Evolutionary conservation across 495 filamentous ascomycete genomes (phyloP).

Genomic region (Penicillium fimorum): DNA sequence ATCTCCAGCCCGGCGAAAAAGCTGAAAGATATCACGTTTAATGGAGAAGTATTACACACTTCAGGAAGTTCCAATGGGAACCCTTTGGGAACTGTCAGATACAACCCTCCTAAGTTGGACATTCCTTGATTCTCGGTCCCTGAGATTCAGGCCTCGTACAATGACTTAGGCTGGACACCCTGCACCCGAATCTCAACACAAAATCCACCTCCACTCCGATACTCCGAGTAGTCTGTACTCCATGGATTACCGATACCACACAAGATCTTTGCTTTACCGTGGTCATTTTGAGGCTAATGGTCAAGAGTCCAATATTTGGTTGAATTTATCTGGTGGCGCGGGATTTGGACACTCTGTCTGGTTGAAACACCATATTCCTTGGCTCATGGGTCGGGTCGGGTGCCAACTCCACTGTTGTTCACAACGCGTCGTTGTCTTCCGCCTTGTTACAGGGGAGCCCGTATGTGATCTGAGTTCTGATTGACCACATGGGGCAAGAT

Average conservation of each 20-base stretch:
- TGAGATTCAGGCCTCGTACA: slow-evolving; percentile 56
- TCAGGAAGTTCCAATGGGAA: slow-evolving; percentile 36
- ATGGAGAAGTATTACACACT: slow-evolving; percentile 40
- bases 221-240: slow-evolving; percentile 61
- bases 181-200: slow-evolving; percentile 54
- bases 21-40: slow-evolving; percentile 48
- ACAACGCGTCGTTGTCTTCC: slow-evolving; percentile 9
- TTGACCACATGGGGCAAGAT: slow-evolving; percentile 68
- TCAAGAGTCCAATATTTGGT: slow-evolving; percentile 48
- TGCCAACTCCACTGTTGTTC: slow-evolving; percentile 10
- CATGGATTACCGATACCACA: slow-evolving; percentile 69
- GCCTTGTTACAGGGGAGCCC: slow-evolving; percentile 49
- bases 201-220: slow-evolving; percentile 42
- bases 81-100: slow-evolving; percentile 41
- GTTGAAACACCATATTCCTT: slow-evolving; percentile 51
- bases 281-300: slow-evolving; percentile 65
- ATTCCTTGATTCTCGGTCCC: slow-evolving; percentile 68
- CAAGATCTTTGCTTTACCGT: slow-evolving; percentile 62
- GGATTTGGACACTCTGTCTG: slow-evolving; percentile 55
- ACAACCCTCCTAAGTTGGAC: slow-evolving; percentile 40
- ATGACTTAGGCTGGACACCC: slow-evolving; percentile 60
- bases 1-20: slow-evolving; percentile 46
- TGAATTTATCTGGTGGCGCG: slow-evolving; percentile 58
- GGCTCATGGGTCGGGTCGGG: slow-evolving; percentile 51
- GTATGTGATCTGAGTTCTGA: slow-evolving; percentile 60